These are phyloP conservation scores for Colletotrichum sp. DNA, from an alignment of 2,329 filamentous ascomycete species.

Conservation along the genomic window DNA sequence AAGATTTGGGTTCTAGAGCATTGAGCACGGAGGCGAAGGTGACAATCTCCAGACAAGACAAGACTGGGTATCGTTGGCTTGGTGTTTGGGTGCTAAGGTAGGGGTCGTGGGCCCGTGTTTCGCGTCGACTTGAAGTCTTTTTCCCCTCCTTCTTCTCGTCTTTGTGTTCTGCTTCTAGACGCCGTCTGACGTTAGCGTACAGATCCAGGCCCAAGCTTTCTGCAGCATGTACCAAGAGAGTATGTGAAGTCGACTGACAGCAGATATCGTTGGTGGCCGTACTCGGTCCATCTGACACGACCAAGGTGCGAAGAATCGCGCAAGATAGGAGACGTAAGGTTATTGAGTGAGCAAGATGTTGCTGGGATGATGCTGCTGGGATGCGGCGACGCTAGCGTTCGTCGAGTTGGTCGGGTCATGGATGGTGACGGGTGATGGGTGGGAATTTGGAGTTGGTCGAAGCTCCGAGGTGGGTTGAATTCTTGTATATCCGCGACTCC, in stretches of 20 bases:
- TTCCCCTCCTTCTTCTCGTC: neutral
- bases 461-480: neutral
- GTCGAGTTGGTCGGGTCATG: neutral
- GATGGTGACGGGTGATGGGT: neutral
- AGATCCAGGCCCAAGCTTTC: neutral
- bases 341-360: neutral
- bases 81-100: neutral
- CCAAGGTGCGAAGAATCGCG: neutral
- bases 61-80: neutral
- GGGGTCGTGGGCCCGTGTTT: constrained; percentile 13
- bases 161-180: neutral
- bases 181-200: neutral
- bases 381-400: neutral
- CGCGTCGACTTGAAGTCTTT: neutral
- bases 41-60: constrained; percentile 8
- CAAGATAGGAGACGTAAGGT: neutral
- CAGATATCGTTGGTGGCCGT: neutral
- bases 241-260: neutral
- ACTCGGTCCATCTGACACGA: neutral
- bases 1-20: neutral
- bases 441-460: neutral
- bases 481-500: constrained; percentile 17
- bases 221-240: neutral
- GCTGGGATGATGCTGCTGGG: neutral
- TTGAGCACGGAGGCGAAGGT: constrained; percentile 12